Conservation (phyloP, 106 monocot genomes). For the Dendrobium chrysotoxum region DNA sequence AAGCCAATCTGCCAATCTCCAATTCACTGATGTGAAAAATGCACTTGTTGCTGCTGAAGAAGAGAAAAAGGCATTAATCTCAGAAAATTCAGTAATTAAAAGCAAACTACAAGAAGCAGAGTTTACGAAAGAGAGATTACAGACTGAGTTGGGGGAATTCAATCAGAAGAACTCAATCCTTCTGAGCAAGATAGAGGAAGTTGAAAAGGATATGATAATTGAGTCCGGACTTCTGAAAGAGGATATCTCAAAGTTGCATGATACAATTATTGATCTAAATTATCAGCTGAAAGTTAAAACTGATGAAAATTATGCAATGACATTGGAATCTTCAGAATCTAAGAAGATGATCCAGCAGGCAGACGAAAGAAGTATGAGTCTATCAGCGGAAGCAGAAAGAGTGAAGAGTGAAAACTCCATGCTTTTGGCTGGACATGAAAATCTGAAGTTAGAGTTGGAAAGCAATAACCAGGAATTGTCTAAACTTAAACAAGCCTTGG, state of each 20-base stretch:
- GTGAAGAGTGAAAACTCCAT: not conserved
- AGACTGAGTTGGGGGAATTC: too few species aligned
- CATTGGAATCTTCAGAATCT: conserved; percentile 16
- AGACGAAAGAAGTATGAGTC: conserved; percentile 14
- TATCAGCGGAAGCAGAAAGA: not conserved
- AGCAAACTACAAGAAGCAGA: conserved; percentile 10
- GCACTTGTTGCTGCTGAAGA: conserved; percentile 14
- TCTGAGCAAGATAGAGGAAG: not conserved
- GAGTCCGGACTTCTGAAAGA: conserved; percentile 19
- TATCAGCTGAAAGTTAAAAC: conserved; percentile 27
- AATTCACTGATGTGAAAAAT: conserved; percentile 9
- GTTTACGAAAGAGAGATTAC: not conserved
- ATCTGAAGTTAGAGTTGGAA: not conserved
- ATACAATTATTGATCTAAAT: conserved; percentile 24
- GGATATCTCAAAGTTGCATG: conserved; percentile 19
- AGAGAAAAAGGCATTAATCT: conserved; percentile 15
- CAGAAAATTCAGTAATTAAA: conserved; percentile 5
- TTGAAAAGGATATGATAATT: conserved; percentile 13
- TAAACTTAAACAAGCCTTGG: conserved; percentile 13
- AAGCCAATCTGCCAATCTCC: conserved; percentile 13
- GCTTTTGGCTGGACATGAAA: not conserved
- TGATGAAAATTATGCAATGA: conserved; percentile 22
- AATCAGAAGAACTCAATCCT: too few species aligned
- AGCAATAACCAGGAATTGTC: not conserved
- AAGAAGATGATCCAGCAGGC: conserved; percentile 9